These are phyloP conservation scores for Pisolithus marmoratus DNA, from an alignment of 768 basidiomycete genomes.

Conservation along the genomic window DNA sequence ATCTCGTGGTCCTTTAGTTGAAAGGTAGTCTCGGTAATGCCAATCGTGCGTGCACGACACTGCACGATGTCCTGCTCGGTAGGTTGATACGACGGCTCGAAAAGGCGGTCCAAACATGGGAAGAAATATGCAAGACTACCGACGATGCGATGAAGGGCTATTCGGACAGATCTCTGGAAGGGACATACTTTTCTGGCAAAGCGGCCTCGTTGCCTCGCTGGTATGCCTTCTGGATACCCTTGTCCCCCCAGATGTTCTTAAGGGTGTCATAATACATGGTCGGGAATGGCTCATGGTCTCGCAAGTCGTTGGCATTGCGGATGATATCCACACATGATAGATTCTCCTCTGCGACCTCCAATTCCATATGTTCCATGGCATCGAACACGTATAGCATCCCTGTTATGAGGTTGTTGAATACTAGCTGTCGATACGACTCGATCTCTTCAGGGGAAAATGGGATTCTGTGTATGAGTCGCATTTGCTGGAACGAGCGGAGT, in stretches of 20 bases:
- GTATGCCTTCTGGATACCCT: slow-evolving; percentile 69
- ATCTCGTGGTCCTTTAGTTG: slow-evolving; percentile 72
- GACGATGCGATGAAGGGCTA: slow-evolving; percentile 1
- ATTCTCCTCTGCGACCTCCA: slow-evolving; percentile 64
- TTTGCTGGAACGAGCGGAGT: slow-evolving; percentile 56
- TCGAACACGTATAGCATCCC: slow-evolving; percentile 82
- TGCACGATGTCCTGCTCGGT: slow-evolving; percentile 85
- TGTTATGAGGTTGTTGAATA: slow-evolving; percentile 87
- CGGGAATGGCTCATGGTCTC: slow-evolving; percentile 81
- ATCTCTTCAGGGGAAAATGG: slow-evolving; percentile 80
- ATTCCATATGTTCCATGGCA: slow-evolving; percentile 84
- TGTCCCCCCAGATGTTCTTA: slow-evolving; percentile 70
- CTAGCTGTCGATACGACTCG: slow-evolving; percentile 85
- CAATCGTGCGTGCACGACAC: slow-evolving; percentile 81
- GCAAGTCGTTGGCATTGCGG: slow-evolving; percentile 62
- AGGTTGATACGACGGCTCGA: slow-evolving; percentile 65
- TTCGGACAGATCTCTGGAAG: not conserved
- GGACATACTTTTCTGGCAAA: slow-evolving; percentile 80
- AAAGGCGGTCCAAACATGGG: slow-evolving; percentile 72
- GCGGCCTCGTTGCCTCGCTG: slow-evolving; percentile 85
- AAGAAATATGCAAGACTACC: slow-evolving; percentile 72
- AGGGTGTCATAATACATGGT: slow-evolving; percentile 59
- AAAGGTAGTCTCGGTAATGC: slow-evolving; percentile 87
- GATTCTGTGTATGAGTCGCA: slow-evolving; percentile 89
- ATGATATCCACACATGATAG: slow-evolving; percentile 54